Conservation (phyloP, 2,329 filamentous ascomycete genomes). For the Fusarium circinatum region DNA sequence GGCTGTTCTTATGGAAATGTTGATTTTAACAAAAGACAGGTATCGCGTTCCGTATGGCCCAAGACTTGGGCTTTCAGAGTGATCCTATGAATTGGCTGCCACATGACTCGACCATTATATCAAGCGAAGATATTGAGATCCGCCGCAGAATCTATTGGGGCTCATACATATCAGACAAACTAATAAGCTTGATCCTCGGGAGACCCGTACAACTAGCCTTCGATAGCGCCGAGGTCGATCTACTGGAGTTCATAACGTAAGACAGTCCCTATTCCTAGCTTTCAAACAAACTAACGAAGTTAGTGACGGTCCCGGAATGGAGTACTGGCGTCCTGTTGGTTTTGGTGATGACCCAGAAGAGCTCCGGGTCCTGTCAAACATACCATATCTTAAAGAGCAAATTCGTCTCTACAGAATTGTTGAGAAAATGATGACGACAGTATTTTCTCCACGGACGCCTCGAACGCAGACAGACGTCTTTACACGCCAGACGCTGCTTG, state of each 20-base stretch:
- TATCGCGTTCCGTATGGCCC: slow-evolving; percentile 3
- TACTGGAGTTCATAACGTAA: background rate
- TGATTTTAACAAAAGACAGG: background rate
- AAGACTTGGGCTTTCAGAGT: background rate
- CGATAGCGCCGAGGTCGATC: background rate
- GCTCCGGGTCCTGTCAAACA: background rate
- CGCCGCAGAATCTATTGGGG: slow-evolving; percentile 5
- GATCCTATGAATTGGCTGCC: slow-evolving; percentile 5
- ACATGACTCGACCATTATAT: background rate
- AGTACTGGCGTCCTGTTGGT: background rate
- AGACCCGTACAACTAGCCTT: background rate
- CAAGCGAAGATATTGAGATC: background rate
- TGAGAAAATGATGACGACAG: background rate
- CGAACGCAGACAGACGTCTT: background rate
- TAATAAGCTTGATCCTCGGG: background rate
- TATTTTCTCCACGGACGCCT: background rate
- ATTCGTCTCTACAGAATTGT: slow-evolving; percentile 2
- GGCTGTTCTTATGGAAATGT: rapidly evolving
- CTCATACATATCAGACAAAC: background rate
- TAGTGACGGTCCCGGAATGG: background rate
- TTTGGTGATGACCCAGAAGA: background rate
- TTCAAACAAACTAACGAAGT: background rate
- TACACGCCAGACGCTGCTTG: background rate
- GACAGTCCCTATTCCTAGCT: rapidly evolving
- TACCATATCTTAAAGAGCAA: slow-evolving; percentile 4